Conservation (phyloP, 495 filamentous ascomycete genomes). For the Talaromyces wortmannii region DNA sequence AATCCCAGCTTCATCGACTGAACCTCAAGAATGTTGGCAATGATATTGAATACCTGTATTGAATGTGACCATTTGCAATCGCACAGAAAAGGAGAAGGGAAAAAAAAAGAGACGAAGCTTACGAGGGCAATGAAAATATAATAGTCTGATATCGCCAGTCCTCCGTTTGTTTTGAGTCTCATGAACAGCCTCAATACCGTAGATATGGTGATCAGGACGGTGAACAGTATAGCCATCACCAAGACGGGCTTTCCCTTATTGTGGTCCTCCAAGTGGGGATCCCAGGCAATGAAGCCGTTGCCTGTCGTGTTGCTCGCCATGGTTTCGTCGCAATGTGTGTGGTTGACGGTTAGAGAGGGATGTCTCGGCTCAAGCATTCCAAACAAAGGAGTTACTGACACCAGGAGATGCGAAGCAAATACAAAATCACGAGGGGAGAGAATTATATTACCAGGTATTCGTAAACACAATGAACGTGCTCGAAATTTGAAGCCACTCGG, state of each 20-base stretch:
- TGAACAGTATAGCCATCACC: not conserved
- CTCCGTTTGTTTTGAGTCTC: not conserved
- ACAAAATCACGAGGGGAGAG: not conserved
- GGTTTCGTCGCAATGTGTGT: not conserved
- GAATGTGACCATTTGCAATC: not conserved
- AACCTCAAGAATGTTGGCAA: not conserved
- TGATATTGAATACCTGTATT: not conserved
- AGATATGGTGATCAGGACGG: not conserved
- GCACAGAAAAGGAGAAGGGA: not conserved
- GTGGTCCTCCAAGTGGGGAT: not conserved
- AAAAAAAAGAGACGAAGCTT: not conserved
- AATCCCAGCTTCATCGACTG: not conserved
- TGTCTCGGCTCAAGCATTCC: not conserved
- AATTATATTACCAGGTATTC: not conserved
- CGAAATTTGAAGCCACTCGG: not conserved
- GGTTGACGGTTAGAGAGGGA: not conserved
- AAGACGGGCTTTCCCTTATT: not conserved
- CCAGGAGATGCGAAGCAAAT: not conserved
- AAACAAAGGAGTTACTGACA: not conserved
- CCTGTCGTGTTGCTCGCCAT: not conserved
- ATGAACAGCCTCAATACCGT: not conserved
- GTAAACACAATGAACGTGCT: not conserved
- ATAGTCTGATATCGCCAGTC: not conserved
- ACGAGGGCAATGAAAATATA: not conserved
- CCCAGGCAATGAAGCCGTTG: not conserved